Evolutionary conservation across 2,329 filamentous ascomycete species (phyloP).

Genomic region (Polychaeton citri): DNA sequence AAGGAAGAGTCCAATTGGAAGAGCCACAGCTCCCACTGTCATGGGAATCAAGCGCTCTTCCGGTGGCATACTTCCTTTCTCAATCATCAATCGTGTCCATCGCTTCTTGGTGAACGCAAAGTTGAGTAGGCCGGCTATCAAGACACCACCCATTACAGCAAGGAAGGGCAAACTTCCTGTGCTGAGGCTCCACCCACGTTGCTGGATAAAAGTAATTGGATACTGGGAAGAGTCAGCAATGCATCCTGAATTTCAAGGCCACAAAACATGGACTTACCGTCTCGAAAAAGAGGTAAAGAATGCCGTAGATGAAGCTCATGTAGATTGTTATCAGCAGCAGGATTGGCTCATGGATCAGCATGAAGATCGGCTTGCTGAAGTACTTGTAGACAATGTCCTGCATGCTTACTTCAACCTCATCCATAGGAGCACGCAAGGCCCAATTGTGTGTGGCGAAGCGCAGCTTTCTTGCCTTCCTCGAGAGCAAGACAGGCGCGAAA

Average conservation of each 20-base stretch:
- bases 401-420: slow-evolving; percentile 28
- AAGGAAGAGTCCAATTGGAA: slow-evolving; percentile 34
- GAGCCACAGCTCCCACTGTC: slow-evolving; percentile 27
- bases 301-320: slow-evolving; percentile 16
- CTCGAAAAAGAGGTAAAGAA: slow-evolving; percentile 28
- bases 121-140: slow-evolving; percentile 11
- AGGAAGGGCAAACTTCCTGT: slow-evolving; percentile 16
- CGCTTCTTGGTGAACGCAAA: slow-evolving; percentile 10
- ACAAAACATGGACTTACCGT: slow-evolving; percentile 25
- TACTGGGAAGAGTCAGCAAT: slow-evolving; percentile 7
- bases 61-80: slow-evolving; percentile 16
- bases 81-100: slow-evolving; percentile 9
- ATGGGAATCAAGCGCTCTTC: slow-evolving; percentile 33
- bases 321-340: slow-evolving; percentile 17
- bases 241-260: no score
- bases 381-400: slow-evolving; percentile 13
- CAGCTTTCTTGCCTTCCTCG: slow-evolving; percentile 34
- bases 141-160: slow-evolving; percentile 13
- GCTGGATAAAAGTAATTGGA: slow-evolving; percentile 17
- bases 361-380: slow-evolving; percentile 13
- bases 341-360: slow-evolving; percentile 17
- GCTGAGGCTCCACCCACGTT: slow-evolving; percentile 13
- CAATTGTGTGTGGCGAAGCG: slow-evolving; percentile 35
- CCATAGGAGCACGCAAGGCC: slow-evolving; percentile 31
- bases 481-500: slow-evolving; percentile 35